These are phyloP conservation scores for Ustanciosporium gigantosporum DNA, from an alignment of 1,284 basidiomycete species.

Conservation along the genomic window DNA sequence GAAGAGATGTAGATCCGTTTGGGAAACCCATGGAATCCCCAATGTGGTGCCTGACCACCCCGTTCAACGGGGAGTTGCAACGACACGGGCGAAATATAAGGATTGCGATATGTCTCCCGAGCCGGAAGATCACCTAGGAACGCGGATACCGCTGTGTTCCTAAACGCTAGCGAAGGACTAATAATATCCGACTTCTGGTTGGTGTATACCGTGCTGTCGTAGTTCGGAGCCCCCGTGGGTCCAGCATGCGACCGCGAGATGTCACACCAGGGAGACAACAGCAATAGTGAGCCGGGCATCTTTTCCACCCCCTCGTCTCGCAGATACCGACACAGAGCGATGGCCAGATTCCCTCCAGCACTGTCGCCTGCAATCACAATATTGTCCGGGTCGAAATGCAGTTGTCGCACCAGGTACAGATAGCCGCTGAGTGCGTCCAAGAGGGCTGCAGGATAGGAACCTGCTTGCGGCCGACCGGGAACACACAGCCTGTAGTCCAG, in stretches of 20 bases:
- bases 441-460: slow-evolving; percentile 53
- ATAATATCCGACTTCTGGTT: slow-evolving; percentile 54
- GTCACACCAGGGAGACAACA: slow-evolving; percentile 58
- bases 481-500: slow-evolving; percentile 54
- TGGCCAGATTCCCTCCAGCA: slow-evolving; percentile 72
- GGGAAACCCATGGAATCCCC: slow-evolving; percentile 53
- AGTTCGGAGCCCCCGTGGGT: slow-evolving; percentile 46
- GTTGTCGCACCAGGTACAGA: slow-evolving; percentile 45
- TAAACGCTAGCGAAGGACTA: slow-evolving; percentile 40
- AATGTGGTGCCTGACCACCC: slow-evolving; percentile 40
- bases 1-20: slow-evolving; percentile 44
- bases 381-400: slow-evolving; percentile 62
- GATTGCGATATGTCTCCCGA: slow-evolving; percentile 52
- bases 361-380: slow-evolving; percentile 72
- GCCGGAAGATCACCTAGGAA: slow-evolving; percentile 53
- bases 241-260: slow-evolving; percentile 56
- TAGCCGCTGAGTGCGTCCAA: slow-evolving; percentile 54
- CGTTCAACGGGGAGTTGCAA: slow-evolving; percentile 43
- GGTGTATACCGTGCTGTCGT: slow-evolving; percentile 30
- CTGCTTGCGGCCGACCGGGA: slow-evolving; percentile 35
- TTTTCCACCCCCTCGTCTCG: slow-evolving; percentile 48
- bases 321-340: slow-evolving; percentile 64
- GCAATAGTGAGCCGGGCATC: slow-evolving; percentile 40
- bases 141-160: slow-evolving; percentile 54
- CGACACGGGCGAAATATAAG: slow-evolving; percentile 54